These are phyloP conservation scores for Vitellaria paradoxa DNA, from an alignment of 179 eudicot species.

Conservation along the genomic window DNA sequence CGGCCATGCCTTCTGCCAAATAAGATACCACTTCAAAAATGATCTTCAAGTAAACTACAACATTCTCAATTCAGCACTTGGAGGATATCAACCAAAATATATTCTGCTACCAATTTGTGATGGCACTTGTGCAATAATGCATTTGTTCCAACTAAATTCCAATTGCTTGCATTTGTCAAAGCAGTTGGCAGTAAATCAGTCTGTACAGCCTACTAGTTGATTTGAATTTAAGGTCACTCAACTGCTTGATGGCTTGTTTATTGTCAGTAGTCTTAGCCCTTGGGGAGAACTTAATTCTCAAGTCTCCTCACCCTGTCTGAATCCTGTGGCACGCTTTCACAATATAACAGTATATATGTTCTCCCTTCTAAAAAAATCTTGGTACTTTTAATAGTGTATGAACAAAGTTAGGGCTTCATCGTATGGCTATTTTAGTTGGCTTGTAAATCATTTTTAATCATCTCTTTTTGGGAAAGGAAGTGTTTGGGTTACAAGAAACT, in stretches of 20 bases:
- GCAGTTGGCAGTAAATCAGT: neutral
- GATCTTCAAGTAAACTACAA: neutral
- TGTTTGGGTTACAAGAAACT: neutral
- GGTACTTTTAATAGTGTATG: neutral
- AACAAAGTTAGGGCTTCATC: conserved; percentile 1
- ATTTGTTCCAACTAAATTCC: neutral
- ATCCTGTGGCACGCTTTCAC: neutral
- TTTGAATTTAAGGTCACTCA: neutral
- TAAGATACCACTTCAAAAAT: neutral
- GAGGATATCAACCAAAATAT: neutral
- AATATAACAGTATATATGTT: neutral
- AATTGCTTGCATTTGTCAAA: neutral
- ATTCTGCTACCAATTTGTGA: neutral
- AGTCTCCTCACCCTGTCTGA: neutral
- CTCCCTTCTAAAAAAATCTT: neutral
- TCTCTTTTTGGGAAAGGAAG: conserved; percentile 6
- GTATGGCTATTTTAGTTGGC: neutral
- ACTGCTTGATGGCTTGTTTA: neutral
- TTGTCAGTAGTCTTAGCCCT: neutral
- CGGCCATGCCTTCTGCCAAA: neutral
- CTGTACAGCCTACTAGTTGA: neutral
- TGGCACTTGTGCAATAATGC: neutral
- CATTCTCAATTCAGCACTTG: conserved; percentile 6
- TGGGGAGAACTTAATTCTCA: neutral
- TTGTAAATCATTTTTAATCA: neutral